These are phyloP conservation scores for Fusarium piperis DNA, from an alignment of 2,329 filamentous ascomycete species.

Conservation along the genomic window DNA sequence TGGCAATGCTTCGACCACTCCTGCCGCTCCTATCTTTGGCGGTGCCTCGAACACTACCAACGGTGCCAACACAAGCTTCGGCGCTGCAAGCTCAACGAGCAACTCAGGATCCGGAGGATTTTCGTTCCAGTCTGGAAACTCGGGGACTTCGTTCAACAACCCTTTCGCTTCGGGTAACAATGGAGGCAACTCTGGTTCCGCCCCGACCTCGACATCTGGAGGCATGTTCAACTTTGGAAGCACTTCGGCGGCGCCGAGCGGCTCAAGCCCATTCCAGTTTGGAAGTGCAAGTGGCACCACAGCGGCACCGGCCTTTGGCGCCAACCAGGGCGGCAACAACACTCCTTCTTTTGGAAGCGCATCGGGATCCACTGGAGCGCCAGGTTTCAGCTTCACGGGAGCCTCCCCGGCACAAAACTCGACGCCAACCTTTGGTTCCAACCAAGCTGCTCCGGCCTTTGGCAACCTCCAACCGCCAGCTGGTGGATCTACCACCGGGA, in stretches of 20 bases:
- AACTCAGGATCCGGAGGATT: conserved; percentile 37
- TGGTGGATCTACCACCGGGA: conserved; percentile 57
- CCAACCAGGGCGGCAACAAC: conserved; percentile 34
- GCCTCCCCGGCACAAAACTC: conserved; percentile 44
- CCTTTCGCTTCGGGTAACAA: conserved; percentile 49
- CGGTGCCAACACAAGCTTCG: conserved; percentile 45
- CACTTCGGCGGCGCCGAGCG: conserved; percentile 42
- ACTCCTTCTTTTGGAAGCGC: conserved; percentile 46
- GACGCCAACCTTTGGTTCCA: conserved; percentile 48
- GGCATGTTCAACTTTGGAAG: conserved; percentile 52
- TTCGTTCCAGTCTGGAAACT: conserved; percentile 47
- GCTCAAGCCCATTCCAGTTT: conserved; percentile 51
- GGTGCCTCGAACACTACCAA: conserved; percentile 38
- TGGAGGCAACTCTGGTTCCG: conserved; percentile 37
- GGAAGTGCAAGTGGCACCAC: conserved; percentile 41
- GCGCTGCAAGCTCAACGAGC: conserved; percentile 47
- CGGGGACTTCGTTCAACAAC: conserved; percentile 50
- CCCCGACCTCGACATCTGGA: conserved; percentile 35
- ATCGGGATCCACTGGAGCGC: conserved; percentile 42
- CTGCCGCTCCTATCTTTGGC: conserved; percentile 47
- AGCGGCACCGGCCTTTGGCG: conserved; percentile 43
- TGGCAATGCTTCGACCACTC: conserved; percentile 32
- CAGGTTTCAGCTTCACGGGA: conserved; percentile 53
- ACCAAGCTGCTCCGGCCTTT: conserved; percentile 49
- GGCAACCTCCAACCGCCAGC: conserved; percentile 53